A percentile compares a stretch with the other conserved stretches of the same genome.
Conservation (phyloP, 169 alveolate species). For the Fabrea salina region DNA sequence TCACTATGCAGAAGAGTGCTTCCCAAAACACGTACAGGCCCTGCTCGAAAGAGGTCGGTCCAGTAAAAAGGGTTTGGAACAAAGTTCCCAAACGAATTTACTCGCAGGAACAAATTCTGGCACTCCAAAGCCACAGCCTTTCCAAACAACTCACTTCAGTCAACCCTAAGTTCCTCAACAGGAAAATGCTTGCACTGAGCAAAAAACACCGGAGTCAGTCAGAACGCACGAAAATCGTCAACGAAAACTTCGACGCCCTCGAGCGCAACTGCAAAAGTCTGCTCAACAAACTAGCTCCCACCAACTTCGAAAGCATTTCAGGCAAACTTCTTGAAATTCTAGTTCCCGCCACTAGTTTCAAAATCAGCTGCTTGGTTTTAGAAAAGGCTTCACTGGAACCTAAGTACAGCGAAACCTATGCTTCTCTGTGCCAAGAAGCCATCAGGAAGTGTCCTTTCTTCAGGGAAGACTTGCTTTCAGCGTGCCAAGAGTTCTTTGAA, state of each 20-base stretch:
- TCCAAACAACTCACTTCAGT: not conserved
- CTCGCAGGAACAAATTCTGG: not conserved
- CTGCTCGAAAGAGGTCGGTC: no score
- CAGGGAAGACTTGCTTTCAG: not conserved
- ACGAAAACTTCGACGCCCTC: not conserved
- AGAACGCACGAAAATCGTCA: not conserved
- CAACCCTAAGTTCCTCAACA: not conserved
- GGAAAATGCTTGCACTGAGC: not conserved
- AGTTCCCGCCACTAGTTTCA: not conserved
- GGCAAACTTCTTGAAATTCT: not conserved
- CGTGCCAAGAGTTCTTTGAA: slow-evolving; percentile 2
- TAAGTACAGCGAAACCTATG: slow-evolving; percentile 9
- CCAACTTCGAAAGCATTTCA: not conserved
- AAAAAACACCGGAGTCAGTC: not conserved
- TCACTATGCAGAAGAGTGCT: no score
- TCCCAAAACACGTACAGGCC: no score
- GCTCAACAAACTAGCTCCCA: slow-evolving; percentile 8
- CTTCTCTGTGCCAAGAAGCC: not conserved
- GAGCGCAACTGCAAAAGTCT: not conserved
- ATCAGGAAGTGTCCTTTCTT: not conserved
- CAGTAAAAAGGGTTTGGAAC: no score
- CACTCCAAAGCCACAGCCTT: not conserved
- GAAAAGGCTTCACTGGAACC: not conserved
- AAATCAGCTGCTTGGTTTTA: not conserved
- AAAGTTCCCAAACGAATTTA: not conserved